phyloP scores from a whole-genome alignment of 2,329 filamentous ascomycete genomes.

The Ceratocystis ficicola region DNA sequence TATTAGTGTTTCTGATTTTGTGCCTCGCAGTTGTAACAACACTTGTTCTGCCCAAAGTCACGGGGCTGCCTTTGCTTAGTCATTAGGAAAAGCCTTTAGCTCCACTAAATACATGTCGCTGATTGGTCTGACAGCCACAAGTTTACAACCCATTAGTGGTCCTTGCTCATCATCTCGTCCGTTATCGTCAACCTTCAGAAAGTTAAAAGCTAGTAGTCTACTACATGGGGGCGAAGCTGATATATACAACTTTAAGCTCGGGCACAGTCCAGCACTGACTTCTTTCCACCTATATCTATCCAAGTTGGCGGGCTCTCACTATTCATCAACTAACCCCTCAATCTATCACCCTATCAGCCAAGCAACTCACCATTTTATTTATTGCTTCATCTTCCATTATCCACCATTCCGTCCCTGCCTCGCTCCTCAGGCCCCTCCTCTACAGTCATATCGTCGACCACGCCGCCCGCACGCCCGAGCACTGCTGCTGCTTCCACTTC shows the following conservation, averaged over 20 bases:
- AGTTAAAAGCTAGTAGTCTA: not conserved
- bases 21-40: not conserved
- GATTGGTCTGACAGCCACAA: not conserved
- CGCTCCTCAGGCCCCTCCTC: constrained; percentile 32
- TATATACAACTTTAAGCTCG: not conserved
- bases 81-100: not conserved
- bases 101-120: not conserved
- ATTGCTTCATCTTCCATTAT: constrained; percentile 21
- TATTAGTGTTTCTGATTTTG: not conserved
- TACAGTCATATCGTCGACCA: constrained; percentile 22
- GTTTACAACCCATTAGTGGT: not conserved
- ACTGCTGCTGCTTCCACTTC: constrained; percentile 17
- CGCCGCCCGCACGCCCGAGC: constrained; percentile 1
- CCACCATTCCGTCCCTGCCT: constrained; percentile 30
- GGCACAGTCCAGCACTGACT: constrained; percentile 7
- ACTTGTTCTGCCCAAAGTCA: not conserved
- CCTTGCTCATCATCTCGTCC: constrained; percentile 7
- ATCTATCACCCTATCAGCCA: constrained; percentile 4
- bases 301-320: not conserved
- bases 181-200: constrained; percentile 6
- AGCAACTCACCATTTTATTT: not conserved
- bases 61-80: not conserved
- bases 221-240: not conserved
- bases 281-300: not conserved
- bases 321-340: no score